Conservation (phyloP, 208 protist species). For the Leptomonas seymouri region DNA sequence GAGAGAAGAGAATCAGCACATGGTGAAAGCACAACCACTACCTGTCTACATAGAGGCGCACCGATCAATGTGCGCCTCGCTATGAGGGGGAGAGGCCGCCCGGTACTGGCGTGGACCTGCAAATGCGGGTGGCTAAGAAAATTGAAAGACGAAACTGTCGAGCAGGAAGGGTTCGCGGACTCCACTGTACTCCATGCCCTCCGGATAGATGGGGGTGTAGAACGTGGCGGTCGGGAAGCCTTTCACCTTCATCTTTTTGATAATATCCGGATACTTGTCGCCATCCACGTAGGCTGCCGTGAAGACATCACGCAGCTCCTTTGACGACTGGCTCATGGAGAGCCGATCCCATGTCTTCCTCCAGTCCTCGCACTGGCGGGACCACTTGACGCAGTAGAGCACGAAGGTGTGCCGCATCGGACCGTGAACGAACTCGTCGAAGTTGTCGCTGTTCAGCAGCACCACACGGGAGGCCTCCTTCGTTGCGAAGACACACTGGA, state of each 20-base stretch:
- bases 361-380: constrained; percentile 42
- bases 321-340: constrained; percentile 69
- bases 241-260: constrained; percentile 45
- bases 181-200: constrained; percentile 64
- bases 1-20: too few relatives aligned
- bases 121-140: constrained; percentile 34
- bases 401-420: constrained; percentile 69
- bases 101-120: not conserved
- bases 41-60: not conserved
- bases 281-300: constrained; percentile 68
- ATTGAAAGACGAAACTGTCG: constrained; percentile 86
- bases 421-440: constrained; percentile 59
- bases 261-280: constrained; percentile 54
- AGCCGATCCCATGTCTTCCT: constrained; percentile 59
- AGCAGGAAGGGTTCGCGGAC: constrained; percentile 45
- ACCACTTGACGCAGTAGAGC: constrained; percentile 76
- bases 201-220: constrained; percentile 70
- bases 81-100: not conserved
- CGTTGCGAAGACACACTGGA: not conserved
- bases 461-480: constrained; percentile 52
- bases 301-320: constrained; percentile 57
- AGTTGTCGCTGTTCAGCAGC: constrained; percentile 60
- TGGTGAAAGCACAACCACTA: not conserved
- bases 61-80: not conserved
- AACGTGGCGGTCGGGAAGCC: constrained; percentile 66